Percentiles rank a stretch among this genome's conserved stretches.
These are phyloP conservation scores for Urtica urens DNA, from an alignment of 306 rosid genomes.

Conservation along the genomic window DNA sequence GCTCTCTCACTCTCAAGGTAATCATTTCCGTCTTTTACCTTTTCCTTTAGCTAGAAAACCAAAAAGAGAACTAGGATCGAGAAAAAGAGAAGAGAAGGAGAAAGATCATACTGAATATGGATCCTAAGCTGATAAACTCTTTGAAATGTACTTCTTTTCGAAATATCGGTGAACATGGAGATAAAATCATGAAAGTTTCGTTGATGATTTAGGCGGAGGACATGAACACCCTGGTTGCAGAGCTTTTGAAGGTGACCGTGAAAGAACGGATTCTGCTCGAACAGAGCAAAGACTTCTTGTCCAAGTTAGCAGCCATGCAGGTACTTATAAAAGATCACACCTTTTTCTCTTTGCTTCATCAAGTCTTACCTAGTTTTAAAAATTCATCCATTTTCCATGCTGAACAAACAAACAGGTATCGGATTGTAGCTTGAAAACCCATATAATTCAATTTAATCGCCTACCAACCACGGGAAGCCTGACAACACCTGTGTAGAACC, in stretches of 20 bases:
- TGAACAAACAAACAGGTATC: constrained; percentile 37
- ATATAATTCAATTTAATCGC: constrained; percentile 52
- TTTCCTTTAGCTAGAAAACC: neutral
- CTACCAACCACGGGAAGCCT: constrained; percentile 46
- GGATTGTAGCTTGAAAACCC: constrained; percentile 87
- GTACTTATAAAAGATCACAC: constrained; percentile 20
- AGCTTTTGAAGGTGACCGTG: constrained; percentile 65
- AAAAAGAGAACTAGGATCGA: no score
- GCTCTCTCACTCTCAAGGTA: constrained; percentile 82
- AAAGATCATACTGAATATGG: no score
- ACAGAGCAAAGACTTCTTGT: constrained; percentile 71
- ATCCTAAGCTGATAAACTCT: no score
- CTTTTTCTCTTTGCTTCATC: constrained; percentile 3
- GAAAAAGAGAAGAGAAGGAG: no score
- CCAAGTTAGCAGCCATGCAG: constrained; percentile 68
- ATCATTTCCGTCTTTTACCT: neutral
- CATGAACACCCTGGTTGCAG: constrained; percentile 63
- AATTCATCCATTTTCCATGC: neutral
- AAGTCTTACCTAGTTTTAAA: no score
- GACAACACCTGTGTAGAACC: constrained; percentile 69
- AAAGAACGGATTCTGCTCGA: constrained; percentile 65
- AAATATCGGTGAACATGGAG: no score
- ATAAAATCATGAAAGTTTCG: no score
- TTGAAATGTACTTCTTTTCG: no score
- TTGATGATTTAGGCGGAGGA: constrained; percentile 96